Base-by-base conservation (phyloP, 441 rosid species). In the Syzygium syzygioides region DNA sequence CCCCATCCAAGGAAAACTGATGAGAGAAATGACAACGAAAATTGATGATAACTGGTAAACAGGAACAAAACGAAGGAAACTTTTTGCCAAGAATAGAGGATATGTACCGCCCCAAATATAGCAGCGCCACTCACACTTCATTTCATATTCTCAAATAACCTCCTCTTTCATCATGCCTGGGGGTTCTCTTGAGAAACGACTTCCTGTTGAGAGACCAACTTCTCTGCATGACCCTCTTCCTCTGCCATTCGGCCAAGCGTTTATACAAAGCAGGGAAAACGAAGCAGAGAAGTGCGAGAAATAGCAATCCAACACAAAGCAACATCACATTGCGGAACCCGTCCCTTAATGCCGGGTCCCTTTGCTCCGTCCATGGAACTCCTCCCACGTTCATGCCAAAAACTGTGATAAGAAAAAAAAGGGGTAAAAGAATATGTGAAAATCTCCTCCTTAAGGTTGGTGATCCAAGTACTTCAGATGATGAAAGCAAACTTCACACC, bases 351-450 rank as follows among this genome's bases (percentile, higher is more conserved):
- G 86, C 91, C 0, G 98, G 98, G 56, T 95, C 89, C 37, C 86
- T 92, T 88, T 98, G 99, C 84, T 91, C 94, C 0, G 99, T 98
- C 99, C 99, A 98, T 52, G 99, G 99, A 90, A 98, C 99, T 90
- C 99, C 99, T 80, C 99, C 99, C 89, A 98, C 99, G 23, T 97
- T 97, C 99, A 98, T 98, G 87, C 99, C 99, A 80, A 98, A 97
- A 60, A 97, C 99, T 98, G 95, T 86, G 79, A 85, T 15, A 19
- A 66, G 71, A 14, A 55, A 76, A 76, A 76, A 41, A 14, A n/a
- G 83, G 18, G 83, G 23, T 12, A 25, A 9, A 76, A 23, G 25
- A 71, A 41, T 0, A 1, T 19, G 83, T 76, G 52, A 76, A 25
- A 41, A 41, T 76, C 83, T 76, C 10, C 83, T 76, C n/a, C 83